phyloP scores from a whole-genome alignment of 2,329 filamentous ascomycete genomes.

The Hypoxylon sp. region DNA sequence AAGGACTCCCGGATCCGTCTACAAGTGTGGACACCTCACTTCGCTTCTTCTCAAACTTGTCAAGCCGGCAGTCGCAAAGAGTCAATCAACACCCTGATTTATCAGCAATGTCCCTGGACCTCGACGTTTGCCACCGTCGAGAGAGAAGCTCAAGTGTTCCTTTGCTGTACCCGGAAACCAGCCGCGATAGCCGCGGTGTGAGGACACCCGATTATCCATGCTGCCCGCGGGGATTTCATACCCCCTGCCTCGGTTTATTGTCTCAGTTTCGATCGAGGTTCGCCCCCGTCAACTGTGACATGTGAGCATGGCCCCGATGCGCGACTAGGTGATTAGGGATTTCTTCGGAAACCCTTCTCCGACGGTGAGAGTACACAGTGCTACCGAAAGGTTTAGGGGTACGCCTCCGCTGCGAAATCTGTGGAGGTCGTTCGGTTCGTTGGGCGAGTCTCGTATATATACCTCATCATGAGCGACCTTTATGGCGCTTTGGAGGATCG shows the following conservation, averaged over 20 bases:
- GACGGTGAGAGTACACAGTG: neutral
- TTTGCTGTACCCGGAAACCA: slow-evolving; percentile 18
- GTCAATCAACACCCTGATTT: slow-evolving; percentile 3
- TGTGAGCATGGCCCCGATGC: slow-evolving; percentile 21
- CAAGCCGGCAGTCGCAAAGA: slow-evolving; percentile 15
- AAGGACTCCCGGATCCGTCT: no score
- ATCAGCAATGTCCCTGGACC: slow-evolving; percentile 12
- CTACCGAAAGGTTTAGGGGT: slow-evolving; percentile 1
- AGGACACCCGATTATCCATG: slow-evolving; percentile 17
- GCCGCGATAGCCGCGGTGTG: slow-evolving; percentile 14
- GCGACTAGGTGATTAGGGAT: neutral
- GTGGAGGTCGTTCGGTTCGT: slow-evolving; percentile 19
- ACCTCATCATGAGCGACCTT: neutral
- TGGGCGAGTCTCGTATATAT: slow-evolving; percentile 17
- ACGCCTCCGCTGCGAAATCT: neutral
- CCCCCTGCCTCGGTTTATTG: neutral
- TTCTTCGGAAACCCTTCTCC: neutral
- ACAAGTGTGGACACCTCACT: neutral
- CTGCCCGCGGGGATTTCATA: neutral
- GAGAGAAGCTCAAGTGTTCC: slow-evolving; percentile 38
- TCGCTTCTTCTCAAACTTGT: neutral
- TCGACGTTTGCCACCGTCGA: neutral
- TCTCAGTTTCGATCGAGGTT: neutral
- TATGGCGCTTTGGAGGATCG: neutral
- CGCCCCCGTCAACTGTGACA: neutral